Percentiles rank a stretch among this genome's conserved stretches.
phyloP scores from a whole-genome alignment of 805 yeast genomes.

The Wickerhamiella nectarea region DNA sequence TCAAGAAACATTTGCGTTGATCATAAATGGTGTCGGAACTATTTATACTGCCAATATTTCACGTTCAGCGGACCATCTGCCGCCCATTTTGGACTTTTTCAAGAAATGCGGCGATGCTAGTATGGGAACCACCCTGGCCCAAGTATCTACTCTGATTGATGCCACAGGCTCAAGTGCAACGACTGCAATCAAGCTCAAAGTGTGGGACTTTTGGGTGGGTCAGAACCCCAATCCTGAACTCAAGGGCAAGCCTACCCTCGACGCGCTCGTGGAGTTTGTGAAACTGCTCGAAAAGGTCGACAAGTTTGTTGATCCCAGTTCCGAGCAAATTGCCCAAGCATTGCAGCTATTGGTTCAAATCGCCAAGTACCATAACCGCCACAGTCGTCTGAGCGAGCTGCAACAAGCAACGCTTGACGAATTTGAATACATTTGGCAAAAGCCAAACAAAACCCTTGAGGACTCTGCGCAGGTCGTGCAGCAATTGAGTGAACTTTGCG shows the following conservation, averaged over 20 bases:
- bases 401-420: not conserved
- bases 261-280: slow-evolving; percentile 34
- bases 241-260: slow-evolving; percentile 37
- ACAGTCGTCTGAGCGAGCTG: not conserved
- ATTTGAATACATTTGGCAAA: slow-evolving; percentile 1
- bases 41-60: slow-evolving; percentile 43
- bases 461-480: not conserved
- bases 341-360: not conserved
- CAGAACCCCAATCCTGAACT: slow-evolving; percentile 28
- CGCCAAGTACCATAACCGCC: not conserved
- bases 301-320: not conserved
- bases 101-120: slow-evolving; percentile 12
- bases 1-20: slow-evolving; percentile 47
- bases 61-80: slow-evolving; percentile 1
- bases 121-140: not conserved
- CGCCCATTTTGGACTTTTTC: slow-evolving; percentile 35
- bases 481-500: slow-evolving; percentile 5
- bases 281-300: slow-evolving; percentile 10
- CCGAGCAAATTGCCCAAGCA: slow-evolving; percentile 6
- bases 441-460: not conserved
- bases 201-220: slow-evolving; percentile 30
- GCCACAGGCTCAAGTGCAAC: slow-evolving; percentile 18
- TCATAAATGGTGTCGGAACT: slow-evolving; percentile 52
- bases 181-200: slow-evolving; percentile 9
- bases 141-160: slow-evolving; percentile 28